Evolutionary conservation across 768 basidiomycete species (phyloP), one percentile per base, ranked within the genome.

Genomic region (Rhodotorula kratochvilovae): DNA sequence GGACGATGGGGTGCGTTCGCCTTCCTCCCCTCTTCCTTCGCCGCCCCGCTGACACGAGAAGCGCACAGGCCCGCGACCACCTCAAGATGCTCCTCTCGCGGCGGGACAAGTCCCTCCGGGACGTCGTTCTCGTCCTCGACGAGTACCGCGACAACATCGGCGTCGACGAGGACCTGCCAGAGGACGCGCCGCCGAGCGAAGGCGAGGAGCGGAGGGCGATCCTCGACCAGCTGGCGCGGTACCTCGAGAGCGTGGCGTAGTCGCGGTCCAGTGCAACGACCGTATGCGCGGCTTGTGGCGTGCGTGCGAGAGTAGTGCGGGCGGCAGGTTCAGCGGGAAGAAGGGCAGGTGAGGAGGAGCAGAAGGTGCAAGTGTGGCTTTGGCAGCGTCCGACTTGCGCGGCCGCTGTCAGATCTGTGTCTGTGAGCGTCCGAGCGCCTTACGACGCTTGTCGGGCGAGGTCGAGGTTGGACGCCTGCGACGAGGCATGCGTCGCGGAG

Each of bases 1-100:
- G 81, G 95, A 98, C 76, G 95, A 98, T 76, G 96, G 95, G 48
- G 96, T 96, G 82, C 66, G 90, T 70, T 48, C 57, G n/a, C 15
- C 25, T n/a, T n/a, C 29, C 27, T 53, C 31, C 0, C 3, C 19
- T 8, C 27, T 19, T 29, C 51, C 6, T 54, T 63, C 25, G 19
- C 31, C n/a, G 13, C 16, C 7, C 16, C 27, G 29, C 51, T 69
- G 43, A 58, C 39, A 2, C 16, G 25, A 23, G 51, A 5, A 3
- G 3, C 27, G 31, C 33, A 68, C 76, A 98, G 95, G 87, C 93
- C 62, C 88, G 87, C 59, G 81, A 82, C 19, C 95, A 98, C 80
- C 83, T 88, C 13, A 79, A 84, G 63, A 86, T 87, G 76, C 89
- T 98, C 84, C 83, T 99, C 29, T 83, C 83, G 60, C 85, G 94